Evolutionary conservation across 257 asterid species (phyloP), one percentile per base, ranked within the genome.

Genomic region (Gentiana macrophylla): DNA sequence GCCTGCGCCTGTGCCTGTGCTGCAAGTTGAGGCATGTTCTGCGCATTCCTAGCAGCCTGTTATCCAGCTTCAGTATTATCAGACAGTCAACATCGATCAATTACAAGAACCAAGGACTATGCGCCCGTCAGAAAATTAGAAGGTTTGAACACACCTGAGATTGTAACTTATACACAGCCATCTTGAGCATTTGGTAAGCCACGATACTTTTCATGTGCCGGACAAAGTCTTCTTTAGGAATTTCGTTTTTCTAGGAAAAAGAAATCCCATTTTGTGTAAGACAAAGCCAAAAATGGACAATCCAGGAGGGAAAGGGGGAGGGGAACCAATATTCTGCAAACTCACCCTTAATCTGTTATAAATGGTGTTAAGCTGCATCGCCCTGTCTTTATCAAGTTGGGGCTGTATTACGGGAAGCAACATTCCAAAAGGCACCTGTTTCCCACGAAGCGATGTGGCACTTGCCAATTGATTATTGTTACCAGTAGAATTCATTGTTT

Each of bases 121-220:
- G 50, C 50, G 44, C 44, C 50, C 7, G 11, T 41, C 9, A 44
- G 1, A 57, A 12, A 24, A 44, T 57, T 32, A 6, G 1, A 37
- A 11, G 6, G 32, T 49, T 32, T 41, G 35, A 45, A 58, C 70
- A 32, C 59, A 66, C 97, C 79, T 84, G 93, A 67, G 81, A 71
- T 72, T 86, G 94, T 67, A 91, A 74, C 70, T 79, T 88, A 71
- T 56, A 80, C n/a, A 85, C 93, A 53, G 94, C 98, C 83, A 77
- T 72, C 77, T 85, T 87, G 59, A 91, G 79, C 98, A 87, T 91
- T 63, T 83, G 95, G 73, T 91, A 95, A 56, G 97, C 97, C 1
- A 85, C 94, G 12, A 92, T 76, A 74, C 79, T 80, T 70, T 95
- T 85, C 97, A 92, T 85, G 63, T 68, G 83, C 56, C 84, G 80